Base-by-base conservation (phyloP, 768 basidiomycete genomes). In the Cystobasidium onofrii region DNA sequence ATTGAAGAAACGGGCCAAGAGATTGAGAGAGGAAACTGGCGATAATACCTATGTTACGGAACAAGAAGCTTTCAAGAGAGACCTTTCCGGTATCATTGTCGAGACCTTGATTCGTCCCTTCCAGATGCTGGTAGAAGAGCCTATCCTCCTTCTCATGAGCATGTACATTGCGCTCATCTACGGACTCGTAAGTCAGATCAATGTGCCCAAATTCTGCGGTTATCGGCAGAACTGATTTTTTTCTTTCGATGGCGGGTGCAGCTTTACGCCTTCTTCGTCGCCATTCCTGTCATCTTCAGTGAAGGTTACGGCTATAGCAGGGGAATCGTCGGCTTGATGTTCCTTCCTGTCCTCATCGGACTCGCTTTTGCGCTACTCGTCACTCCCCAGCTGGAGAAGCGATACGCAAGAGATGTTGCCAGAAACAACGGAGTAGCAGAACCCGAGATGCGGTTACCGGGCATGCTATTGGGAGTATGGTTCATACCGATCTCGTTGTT, bases 1-100 rank as follows among this genome's bases (percentile, higher is more conserved):
- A 25, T 75, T 81, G n/a, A 64, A 70, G 18, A 55, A 71, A n/a
- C 67, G 76, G 71, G 80, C 80, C 17, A 62, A 66, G 6, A 69
- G 73, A 20, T 76, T 80, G 18, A 75, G 78, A 65, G 79, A 79
- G 74, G 76, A 78, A 54, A 75, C 78, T 50, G 75, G 76, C 29
- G 76, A 77, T 46, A 62, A 70, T 52, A 23, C 43, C 18, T 33
- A 34, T 17, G 15, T 60, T 1, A 41, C 73, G 55, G 64, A 73
- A 31, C 64, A 73, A 44, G 72, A 73, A 50, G 67, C 77, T 52
- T 74, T 77, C 66, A 43, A 74, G 33, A 64, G 71, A 31, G 70
- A 75, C 12, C 54, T 78, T 29, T 60, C 52, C 36, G 76, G 77
- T 31, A 77, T 77, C 12, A 50, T 78, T 36, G 69, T 76, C 34